phyloP scores from a whole-genome alignment of 2,329 filamentous ascomycete genomes.

The Verticillium nonalfalfae region DNA sequence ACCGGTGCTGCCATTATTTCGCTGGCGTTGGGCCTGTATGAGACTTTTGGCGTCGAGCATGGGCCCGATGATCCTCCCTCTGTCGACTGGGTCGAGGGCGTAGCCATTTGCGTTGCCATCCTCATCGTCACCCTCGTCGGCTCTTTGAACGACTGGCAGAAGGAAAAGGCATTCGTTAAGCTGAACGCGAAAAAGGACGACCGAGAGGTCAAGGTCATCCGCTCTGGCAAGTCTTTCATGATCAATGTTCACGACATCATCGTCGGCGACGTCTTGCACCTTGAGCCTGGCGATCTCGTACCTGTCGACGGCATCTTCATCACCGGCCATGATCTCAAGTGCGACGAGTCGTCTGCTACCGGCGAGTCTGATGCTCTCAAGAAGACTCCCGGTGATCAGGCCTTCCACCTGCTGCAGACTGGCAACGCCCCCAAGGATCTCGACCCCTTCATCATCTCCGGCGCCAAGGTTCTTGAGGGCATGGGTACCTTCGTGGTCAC shows the following conservation, averaged over 20 bases:
- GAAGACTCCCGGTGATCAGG: slow-evolving; percentile 55
- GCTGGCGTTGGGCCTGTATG: slow-evolving; percentile 59
- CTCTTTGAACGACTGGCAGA: slow-evolving; percentile 62
- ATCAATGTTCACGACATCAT: slow-evolving; percentile 61
- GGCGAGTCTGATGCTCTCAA: slow-evolving; percentile 68
- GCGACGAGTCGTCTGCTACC: slow-evolving; percentile 68
- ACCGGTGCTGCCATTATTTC: slow-evolving; percentile 61
- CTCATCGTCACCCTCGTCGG: slow-evolving; percentile 58
- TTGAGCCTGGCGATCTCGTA: slow-evolving; percentile 64
- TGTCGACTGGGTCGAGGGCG: slow-evolving; percentile 62
- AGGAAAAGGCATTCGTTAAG: slow-evolving; percentile 58
- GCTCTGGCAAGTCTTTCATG: slow-evolving; percentile 58
- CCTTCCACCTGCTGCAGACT: slow-evolving; percentile 46
- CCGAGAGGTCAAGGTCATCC: slow-evolving; percentile 58
- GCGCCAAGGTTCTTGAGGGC: slow-evolving; percentile 47
- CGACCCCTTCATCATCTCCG: slow-evolving; percentile 60
- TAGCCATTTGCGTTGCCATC: slow-evolving; percentile 60
- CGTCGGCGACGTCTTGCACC: slow-evolving; percentile 63
- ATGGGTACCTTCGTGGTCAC: slow-evolving; percentile 49
- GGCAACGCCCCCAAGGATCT: slow-evolving; percentile 39
- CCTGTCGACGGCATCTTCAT: slow-evolving; percentile 68
- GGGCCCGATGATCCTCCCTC: slow-evolving; percentile 27
- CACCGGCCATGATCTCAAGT: slow-evolving; percentile 45
- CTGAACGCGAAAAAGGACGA: slow-evolving; percentile 58
- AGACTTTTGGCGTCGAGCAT: slow-evolving; percentile 49